Percentiles rank a stretch among this genome's conserved stretches.
phyloP scores from a whole-genome alignment of 2,329 filamentous ascomycete genomes.

The Trichoderma brevicompactum region DNA sequence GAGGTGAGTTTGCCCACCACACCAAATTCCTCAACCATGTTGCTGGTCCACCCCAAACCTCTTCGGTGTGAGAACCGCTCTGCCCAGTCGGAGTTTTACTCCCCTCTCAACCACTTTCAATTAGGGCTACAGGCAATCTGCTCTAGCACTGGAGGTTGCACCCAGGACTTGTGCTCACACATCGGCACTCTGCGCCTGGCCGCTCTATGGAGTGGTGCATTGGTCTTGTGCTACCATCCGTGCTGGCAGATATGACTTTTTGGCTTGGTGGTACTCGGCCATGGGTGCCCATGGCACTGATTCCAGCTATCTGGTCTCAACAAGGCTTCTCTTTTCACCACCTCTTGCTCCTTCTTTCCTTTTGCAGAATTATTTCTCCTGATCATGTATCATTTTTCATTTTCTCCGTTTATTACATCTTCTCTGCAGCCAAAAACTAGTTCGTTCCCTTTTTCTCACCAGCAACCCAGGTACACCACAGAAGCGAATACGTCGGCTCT shows the following conservation, averaged over 20 bases:
- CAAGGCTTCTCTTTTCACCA: conserved; percentile 28
- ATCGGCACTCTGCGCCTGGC: conserved; percentile 25
- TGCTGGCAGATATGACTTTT: conserved; percentile 51
- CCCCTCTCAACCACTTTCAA: conserved; percentile 8
- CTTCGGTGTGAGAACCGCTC: not conserved
- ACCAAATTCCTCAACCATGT: conserved; percentile 22
- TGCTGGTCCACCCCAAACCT: conserved; percentile 13
- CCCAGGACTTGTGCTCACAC: conserved; percentile 21
- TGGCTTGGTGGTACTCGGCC: conserved; percentile 39
- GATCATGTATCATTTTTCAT: not conserved
- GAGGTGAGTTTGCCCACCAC: conserved; percentile 51
- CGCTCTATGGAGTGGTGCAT: conserved; percentile 29
- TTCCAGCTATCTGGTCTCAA: conserved; percentile 21
- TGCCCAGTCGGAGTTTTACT: conserved; percentile 15
- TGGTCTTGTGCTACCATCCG: conserved; percentile 47
- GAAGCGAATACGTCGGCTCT: conserved; percentile 57
- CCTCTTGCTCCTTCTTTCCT: conserved; percentile 16
- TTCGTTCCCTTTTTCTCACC: conserved; percentile 29
- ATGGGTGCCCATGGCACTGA: conserved; percentile 40
- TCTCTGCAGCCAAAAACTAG: not conserved
- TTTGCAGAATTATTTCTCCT: conserved; percentile 4
- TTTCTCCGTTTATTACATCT: not conserved
- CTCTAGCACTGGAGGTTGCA: conserved; percentile 11
- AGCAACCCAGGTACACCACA: conserved; percentile 56
- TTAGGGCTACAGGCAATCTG: not conserved